These are phyloP conservation scores for Phytophthora idaei DNA, from an alignment of 352 stramenopile genomes.

Conservation along the genomic window DNA sequence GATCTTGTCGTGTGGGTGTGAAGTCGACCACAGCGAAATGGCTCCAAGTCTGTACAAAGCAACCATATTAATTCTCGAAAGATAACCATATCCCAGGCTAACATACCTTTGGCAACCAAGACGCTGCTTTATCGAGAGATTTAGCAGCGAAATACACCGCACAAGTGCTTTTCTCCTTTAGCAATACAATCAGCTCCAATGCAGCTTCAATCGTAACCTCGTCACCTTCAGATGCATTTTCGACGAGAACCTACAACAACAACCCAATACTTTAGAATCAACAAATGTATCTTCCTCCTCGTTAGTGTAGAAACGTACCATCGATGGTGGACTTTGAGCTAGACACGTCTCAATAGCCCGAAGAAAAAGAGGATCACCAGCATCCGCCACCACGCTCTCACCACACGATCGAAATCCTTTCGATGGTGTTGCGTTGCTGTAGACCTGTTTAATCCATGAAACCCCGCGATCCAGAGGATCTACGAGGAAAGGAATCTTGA, in stretches of 20 bases:
- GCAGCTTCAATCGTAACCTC: conserved; percentile 42
- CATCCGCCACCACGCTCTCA: conserved; percentile 44
- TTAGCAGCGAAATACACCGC: conserved; percentile 50
- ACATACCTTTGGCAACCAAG: conserved; percentile 59
- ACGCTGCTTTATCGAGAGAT: conserved; percentile 34
- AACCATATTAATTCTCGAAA: background rate
- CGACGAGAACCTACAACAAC: conserved; percentile 47
- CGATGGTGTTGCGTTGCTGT: conserved; percentile 8
- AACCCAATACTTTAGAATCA: background rate
- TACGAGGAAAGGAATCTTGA: conserved; percentile 54
- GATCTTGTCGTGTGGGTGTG: conserved; percentile 38
- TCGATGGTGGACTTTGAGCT: conserved; percentile 29
- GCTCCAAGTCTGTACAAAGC: conserved; percentile 47
- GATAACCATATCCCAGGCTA: background rate
- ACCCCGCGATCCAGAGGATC: conserved; percentile 49
- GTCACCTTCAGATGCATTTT: conserved; percentile 53
- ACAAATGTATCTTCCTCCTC: background rate
- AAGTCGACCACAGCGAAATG: conserved; percentile 56
- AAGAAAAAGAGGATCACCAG: conserved; percentile 44
- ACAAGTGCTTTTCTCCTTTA: conserved; percentile 48
- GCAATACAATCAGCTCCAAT: conserved; percentile 44
- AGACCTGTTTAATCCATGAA: conserved; percentile 49
- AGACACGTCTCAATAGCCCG: conserved; percentile 52
- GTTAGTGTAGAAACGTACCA: conserved; percentile 20
- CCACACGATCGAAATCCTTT: conserved; percentile 11